Evolutionary conservation across 495 filamentous ascomycete genomes (phyloP), one percentile per base, ranked within the genome.

Genomic region (Daldinia caldariorum): DNA sequence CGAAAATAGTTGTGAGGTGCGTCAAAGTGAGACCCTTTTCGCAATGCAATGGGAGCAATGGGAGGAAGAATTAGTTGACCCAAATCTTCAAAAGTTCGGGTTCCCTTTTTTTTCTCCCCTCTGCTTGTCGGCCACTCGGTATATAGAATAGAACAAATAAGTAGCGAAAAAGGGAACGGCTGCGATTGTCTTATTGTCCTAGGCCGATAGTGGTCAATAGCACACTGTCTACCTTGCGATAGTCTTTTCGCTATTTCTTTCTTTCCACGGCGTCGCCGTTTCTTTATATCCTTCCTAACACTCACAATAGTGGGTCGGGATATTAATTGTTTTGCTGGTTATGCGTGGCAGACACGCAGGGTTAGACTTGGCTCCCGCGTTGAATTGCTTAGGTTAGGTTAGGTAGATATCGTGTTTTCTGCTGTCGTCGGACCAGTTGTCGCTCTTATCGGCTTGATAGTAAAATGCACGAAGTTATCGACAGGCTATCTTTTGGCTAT

Each of bases 1-100:
- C 70, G 32, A 59, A 59, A 64, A 65, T 60, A 61, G 63, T 35
- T 54, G 62, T 54, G 62, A 59, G 62, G 57, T 66, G 70, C 62
- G 70, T 73, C 70, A 65, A 73, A 38, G 70, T 75, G 69, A 77
- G 75, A 75, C 72, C 59, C n/a, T n/a, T 73, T 69, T 70, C 66
- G 70, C 70, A 70, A 64, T 55, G 58, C 8, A 34, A 41, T 29
- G 34, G 34, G 26, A 26, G 26, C 26, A 26, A 35, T 10, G 32
- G 32, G 41, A 47, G 50, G 26, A 39, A 57, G 56, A 58, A 58
- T 58, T 56, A 58, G 26, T 26, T 26, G 26, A 54, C 32, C 47
- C 61, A 45, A 47, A 58, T 66, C 41, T 50, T 62, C 50, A 37
- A 71, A 61, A 45, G 45, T 64, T 74, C 60, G 31, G 50, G 59